phyloP scores from a whole-genome alignment of 2,329 filamentous ascomycete genomes.

The Lachnellula suecica region DNA sequence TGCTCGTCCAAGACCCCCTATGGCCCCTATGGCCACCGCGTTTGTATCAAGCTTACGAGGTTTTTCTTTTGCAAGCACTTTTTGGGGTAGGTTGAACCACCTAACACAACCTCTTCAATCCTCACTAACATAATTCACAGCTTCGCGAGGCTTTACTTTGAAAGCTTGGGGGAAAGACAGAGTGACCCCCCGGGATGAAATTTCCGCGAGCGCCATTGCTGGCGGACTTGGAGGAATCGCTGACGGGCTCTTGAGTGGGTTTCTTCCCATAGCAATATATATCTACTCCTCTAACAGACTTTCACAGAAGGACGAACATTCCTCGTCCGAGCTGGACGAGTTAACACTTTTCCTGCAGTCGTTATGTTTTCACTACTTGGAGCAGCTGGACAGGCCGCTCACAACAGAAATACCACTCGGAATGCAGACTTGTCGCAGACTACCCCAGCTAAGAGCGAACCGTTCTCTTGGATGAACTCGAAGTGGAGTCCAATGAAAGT shows the following conservation, averaged over 20 bases:
- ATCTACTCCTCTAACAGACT: not conserved
- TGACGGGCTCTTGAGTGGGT: constrained; percentile 39
- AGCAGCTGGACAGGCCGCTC: constrained; percentile 53
- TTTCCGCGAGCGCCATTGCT: constrained; percentile 67
- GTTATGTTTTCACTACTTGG: constrained; percentile 60
- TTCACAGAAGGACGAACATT: constrained; percentile 53
- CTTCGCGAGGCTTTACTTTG: constrained; percentile 47
- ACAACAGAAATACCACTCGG: constrained; percentile 49
- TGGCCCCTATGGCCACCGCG: constrained; percentile 72
- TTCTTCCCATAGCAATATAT: not conserved
- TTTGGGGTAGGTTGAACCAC: constrained; percentile 58
- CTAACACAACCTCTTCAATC: constrained; percentile 7
- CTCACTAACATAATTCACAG: constrained; percentile 34
- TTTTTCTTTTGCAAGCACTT: constrained; percentile 74
- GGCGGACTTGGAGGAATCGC: constrained; percentile 69
- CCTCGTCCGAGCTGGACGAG: too few species aligned
- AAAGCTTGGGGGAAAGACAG: constrained; percentile 42
- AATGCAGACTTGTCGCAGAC: constrained; percentile 11
- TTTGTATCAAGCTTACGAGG: constrained; percentile 75
- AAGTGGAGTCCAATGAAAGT: constrained; percentile 71
- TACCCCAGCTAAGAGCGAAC: constrained; percentile 37
- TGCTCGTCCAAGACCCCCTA: constrained; percentile 63
- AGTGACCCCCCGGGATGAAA: constrained; percentile 56
- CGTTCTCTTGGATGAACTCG: constrained; percentile 46
- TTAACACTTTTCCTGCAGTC: constrained; percentile 53